A percentile compares a stretch with the other conserved stretches of the same genome.
phyloP scores from a whole-genome alignment of 192 early-diverging fungal genomes.

The Pecoramyces ruminantium region DNA sequence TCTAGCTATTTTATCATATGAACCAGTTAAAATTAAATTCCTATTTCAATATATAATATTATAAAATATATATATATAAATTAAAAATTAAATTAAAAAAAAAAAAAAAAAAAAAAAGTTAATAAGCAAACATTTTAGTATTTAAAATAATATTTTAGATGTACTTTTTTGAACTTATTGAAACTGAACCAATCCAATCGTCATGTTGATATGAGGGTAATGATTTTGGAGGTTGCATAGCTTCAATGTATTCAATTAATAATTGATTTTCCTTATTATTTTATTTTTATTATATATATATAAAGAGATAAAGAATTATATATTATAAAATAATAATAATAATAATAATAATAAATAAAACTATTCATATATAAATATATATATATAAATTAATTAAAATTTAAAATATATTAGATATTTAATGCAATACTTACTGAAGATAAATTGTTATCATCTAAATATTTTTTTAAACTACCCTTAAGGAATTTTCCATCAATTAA shows the following conservation, averaged over 20 bases:
- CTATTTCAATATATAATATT: background rate
- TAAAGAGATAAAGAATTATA: too few relatives aligned
- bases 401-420: background rate
- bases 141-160: background rate
- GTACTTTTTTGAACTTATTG: constrained; percentile 4
- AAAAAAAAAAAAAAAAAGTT: too few relatives aligned
- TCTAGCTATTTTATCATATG: constrained; percentile 68
- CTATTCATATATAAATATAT: too few relatives aligned
- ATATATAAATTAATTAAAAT: too few relatives aligned
- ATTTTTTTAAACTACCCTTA: constrained; percentile 50
- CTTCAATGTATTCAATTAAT: constrained; percentile 82
- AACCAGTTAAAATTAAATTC: constrained; percentile 48
- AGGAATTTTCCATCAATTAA: constrained; percentile 83
- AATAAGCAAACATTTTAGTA: too few relatives aligned
- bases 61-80: too few relatives aligned
- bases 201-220: constrained; percentile 71
- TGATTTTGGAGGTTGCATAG: constrained; percentile 67
- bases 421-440: constrained; percentile 29
- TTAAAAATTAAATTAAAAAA: too few relatives aligned
- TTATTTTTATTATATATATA: too few relatives aligned
- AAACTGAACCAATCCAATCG: constrained; percentile 83
- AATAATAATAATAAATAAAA: too few relatives aligned
- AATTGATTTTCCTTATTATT: constrained; percentile 54
- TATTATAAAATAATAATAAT: too few relatives aligned
- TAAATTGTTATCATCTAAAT: constrained; percentile 44